Evolutionary conservation across 306 rosid genomes (phyloP), one percentile per base, ranked within the genome.

Genomic region (Vigna radiata): DNA sequence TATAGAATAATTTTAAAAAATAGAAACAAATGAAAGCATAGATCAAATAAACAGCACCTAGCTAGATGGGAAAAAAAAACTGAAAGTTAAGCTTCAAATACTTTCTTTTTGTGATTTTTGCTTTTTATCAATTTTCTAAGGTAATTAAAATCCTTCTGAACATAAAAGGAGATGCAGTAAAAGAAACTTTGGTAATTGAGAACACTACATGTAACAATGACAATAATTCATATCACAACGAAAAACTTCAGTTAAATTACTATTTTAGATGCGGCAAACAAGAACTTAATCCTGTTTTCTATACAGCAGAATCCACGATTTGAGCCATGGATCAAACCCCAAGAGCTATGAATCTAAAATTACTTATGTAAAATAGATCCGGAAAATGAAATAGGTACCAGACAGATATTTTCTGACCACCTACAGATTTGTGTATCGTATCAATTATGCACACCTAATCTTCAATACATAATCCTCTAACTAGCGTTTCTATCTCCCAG

Each of bases 1-100:
- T 95, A 79, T 23, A 77, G 16, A 80, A 44, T 58, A 78, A 72
- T 72, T 79, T 58, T 29, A 77, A 80, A 48, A 27, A 23, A 79
- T 23, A 46, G 13, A n/a, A 68, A 73, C 23, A 74, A 74, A 80
- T 37, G 18, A 69, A 55, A 56, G 75, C 49, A 56, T 21, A 13
- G 19, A 72, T 39, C 10, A 70, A 15, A 36, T 52, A 46, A 74
- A 68, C 17, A 53, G 44, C 47, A 74, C 78, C 70, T 44, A 53
- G 64, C 65, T 65, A 23, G 65, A 68, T n/a, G 15, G 44, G n/a
- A n/a, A n/a, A 19, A 43, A 29, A 29, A 29, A 37, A 54, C 47
- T 47, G 60, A 66, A 79, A 80, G 58, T 41, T 17, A 39, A 46
- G 41, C 61, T 74, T 60, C 29, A 72, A 43, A 58, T 29, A 44